A percentile compares a stretch with the other conserved stretches of the same genome.
Conservation (phyloP, 2,329 filamentous ascomycete species). For the Tolypocladium amazonense region DNA sequence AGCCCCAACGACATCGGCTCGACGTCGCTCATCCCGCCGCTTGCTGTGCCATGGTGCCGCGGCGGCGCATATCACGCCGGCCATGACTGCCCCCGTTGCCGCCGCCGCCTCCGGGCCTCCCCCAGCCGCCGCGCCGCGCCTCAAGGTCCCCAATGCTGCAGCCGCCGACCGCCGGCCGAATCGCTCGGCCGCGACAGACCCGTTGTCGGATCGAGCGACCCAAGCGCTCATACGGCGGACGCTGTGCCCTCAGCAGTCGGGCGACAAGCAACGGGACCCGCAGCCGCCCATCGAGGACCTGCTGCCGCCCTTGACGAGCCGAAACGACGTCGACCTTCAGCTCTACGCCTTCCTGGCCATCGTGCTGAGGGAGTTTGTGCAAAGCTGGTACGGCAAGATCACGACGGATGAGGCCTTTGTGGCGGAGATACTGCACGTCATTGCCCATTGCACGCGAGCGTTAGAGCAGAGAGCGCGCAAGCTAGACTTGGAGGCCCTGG, state of each 20-base stretch:
- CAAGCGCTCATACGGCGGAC: constrained; percentile 70
- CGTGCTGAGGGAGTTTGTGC: constrained; percentile 80
- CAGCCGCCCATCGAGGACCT: constrained; percentile 62
- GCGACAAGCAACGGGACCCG: constrained; percentile 41
- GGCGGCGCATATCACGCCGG: constrained; percentile 8
- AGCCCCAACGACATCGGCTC: background rate
- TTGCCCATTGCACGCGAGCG: constrained; percentile 82
- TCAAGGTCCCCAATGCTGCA: constrained; percentile 3
- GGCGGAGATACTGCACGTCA: constrained; percentile 77
- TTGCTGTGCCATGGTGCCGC: constrained; percentile 14
- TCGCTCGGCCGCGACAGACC: constrained; percentile 30
- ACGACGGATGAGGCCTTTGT: constrained; percentile 84
- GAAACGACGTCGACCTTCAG: constrained; percentile 86
- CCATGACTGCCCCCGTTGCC: constrained; percentile 17
- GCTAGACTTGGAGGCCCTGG: constrained; percentile 70
- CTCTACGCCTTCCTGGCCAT: constrained; percentile 88
- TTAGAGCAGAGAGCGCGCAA: constrained; percentile 77
- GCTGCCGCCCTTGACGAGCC: constrained; percentile 83
- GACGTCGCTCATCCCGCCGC: background rate
- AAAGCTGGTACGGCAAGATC: constrained; percentile 88
- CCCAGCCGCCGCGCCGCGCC: constrained; percentile 4
- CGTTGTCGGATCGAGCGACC: constrained; percentile 69
- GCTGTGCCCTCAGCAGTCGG: constrained; percentile 63
- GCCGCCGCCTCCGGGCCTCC: constrained; percentile 6
- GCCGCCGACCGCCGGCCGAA: constrained; percentile 19